phyloP scores from a whole-genome alignment of 2,329 filamentous ascomycete species.

The Ophiostoma sp. region DNA sequence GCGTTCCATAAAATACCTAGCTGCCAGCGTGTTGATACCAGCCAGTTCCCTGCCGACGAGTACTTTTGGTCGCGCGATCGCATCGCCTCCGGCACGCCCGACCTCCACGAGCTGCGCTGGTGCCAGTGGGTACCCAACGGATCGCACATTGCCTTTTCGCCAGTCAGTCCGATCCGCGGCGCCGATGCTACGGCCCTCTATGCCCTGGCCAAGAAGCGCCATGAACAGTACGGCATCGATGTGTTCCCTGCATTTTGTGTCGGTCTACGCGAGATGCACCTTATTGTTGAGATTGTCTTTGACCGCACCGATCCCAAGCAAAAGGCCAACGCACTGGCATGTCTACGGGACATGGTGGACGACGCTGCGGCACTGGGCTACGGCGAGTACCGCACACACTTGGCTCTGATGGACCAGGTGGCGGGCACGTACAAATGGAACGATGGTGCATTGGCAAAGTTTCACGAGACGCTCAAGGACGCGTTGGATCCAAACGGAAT shows the following conservation, averaged over 20 bases:
- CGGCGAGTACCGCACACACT: background rate
- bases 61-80: background rate
- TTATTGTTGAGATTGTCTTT: background rate
- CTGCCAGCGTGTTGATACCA: background rate
- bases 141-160: constrained; percentile 46
- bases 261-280: background rate
- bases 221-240: background rate
- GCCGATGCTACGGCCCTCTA: constrained; percentile 38
- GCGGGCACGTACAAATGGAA: background rate
- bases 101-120: constrained; percentile 38
- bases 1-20: background rate
- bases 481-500: constrained; percentile 42
- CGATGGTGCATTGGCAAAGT: background rate
- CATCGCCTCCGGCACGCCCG: constrained; percentile 28
- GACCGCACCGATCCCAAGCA: background rate
- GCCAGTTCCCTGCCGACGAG: background rate
- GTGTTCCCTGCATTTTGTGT: background rate
- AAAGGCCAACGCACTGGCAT: background rate
- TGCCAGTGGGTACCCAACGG: constrained; percentile 50
- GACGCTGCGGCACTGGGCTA: background rate
- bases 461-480: constrained; percentile 26
- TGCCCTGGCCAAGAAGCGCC: background rate
- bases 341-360: background rate
- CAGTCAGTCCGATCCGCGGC: constrained; percentile 46
- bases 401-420: background rate